A percentile compares a stretch with the other conserved stretches of the same genome.
These are phyloP conservation scores for Stachybotrys chartarum DNA, from an alignment of 2,329 filamentous ascomycete species.

Conservation along the genomic window DNA sequence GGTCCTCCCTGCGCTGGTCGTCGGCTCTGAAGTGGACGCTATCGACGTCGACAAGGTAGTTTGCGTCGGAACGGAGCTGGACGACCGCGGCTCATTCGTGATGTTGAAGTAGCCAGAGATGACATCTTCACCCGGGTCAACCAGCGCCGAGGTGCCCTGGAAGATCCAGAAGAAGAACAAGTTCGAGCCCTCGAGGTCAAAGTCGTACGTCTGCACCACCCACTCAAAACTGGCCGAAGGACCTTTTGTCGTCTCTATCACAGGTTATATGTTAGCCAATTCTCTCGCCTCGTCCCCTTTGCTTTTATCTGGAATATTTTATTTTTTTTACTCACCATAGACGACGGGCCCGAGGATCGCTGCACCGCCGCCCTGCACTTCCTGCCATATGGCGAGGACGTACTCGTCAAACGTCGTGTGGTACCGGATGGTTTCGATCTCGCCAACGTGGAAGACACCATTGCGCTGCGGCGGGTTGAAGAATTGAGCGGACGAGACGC, in stretches of 20 bases:
- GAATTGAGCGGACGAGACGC: too few relatives aligned
- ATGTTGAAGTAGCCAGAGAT: conserved; percentile 10
- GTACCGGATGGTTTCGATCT: conserved; percentile 11
- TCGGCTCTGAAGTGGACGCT: not conserved
- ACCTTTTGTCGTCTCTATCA: conserved; percentile 5
- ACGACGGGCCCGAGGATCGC: conserved; percentile 9
- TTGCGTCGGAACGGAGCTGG: not conserved
- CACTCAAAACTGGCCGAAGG: conserved; percentile 7
- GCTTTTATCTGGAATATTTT: not conserved
- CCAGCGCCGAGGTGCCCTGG: conserved; percentile 9
- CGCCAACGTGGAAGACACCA: not conserved
- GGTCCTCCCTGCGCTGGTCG: not conserved
- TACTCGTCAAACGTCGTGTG: conserved; percentile 13
- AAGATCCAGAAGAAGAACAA: conserved; percentile 14
- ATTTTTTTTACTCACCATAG: conserved; percentile 2
- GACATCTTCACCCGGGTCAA: not conserved
- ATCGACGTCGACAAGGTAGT: not conserved
- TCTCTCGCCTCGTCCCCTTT: too few relatives aligned
- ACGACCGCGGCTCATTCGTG: not conserved
- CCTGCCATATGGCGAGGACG: conserved; percentile 17
- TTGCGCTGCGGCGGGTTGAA: too few relatives aligned
- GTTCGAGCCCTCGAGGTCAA: conserved; percentile 7
- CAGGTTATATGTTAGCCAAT: too few relatives aligned
- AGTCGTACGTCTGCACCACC: conserved; percentile 7
- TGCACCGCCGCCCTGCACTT: conserved; percentile 2